phyloP scores from a whole-genome alignment of 1,284 basidiomycete genomes.

The Paramarasmius palmivorus region DNA sequence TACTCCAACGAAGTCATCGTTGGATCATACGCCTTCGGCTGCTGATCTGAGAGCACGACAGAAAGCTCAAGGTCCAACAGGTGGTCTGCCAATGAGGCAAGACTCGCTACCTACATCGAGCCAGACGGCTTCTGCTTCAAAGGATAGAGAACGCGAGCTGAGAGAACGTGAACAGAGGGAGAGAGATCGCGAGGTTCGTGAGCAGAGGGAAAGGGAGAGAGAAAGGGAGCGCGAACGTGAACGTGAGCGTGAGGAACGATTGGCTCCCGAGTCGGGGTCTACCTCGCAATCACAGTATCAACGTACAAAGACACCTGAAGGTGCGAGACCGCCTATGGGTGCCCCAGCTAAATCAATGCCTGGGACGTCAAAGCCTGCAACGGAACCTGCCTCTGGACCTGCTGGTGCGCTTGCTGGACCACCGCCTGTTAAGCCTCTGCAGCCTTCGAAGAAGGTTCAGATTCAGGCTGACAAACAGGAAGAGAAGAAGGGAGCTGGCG shows the following conservation, averaged over 20 bases:
- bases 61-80: slow-evolving; percentile 54
- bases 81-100: slow-evolving; percentile 41
- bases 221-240: slow-evolving; percentile 23
- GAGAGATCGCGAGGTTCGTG: slow-evolving; percentile 27
- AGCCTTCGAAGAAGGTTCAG: slow-evolving; percentile 65
- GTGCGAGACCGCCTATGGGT: slow-evolving; percentile 38
- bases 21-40: slow-evolving; percentile 56
- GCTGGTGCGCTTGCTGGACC: slow-evolving; percentile 54
- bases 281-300: slow-evolving; percentile 3
- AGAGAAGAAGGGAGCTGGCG: slow-evolving; percentile 38
- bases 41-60: slow-evolving; percentile 63
- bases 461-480: slow-evolving; percentile 41
- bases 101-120: slow-evolving; percentile 42
- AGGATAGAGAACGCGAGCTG: slow-evolving; percentile 3
- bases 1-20: slow-evolving; percentile 23
- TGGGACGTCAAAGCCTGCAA: slow-evolving; percentile 41
- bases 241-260: slow-evolving; percentile 13
- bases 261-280: slow-evolving; percentile 8
- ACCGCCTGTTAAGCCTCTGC: slow-evolving; percentile 74
- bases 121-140: slow-evolving; percentile 5
- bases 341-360: slow-evolving; percentile 57
- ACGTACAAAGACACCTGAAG: slow-evolving; percentile 18
- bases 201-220: slow-evolving; percentile 29
- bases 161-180: slow-evolving; percentile 6
- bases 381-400: slow-evolving; percentile 44